phyloP scores from a whole-genome alignment of 257 asterid species.

The Avicennia marina region DNA sequence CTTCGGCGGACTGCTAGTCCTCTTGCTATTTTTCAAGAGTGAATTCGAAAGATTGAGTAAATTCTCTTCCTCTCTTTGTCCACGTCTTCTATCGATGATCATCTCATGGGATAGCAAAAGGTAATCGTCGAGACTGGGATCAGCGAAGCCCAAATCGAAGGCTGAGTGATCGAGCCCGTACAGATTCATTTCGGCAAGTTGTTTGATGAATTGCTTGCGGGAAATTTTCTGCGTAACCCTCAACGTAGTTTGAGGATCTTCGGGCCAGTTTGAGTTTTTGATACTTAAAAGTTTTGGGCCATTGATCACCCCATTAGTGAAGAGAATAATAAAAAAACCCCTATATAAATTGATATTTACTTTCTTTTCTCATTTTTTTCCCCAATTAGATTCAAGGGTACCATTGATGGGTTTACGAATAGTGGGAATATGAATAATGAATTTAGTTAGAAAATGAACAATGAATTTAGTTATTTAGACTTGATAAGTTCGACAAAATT shows the following conservation, averaged over 20 bases:
- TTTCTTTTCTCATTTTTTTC: background rate
- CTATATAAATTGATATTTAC: background rate
- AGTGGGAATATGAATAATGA: too few relatives aligned
- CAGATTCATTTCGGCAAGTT: slow-evolving; percentile 34
- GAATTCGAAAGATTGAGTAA: slow-evolving; percentile 29
- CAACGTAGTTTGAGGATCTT: too few relatives aligned
- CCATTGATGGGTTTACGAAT: too few relatives aligned
- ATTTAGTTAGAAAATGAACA: too few relatives aligned
- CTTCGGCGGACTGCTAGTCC: slow-evolving; percentile 36
- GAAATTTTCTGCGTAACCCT: slow-evolving; percentile 8
- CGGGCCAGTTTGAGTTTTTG: too few relatives aligned
- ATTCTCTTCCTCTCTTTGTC: slow-evolving; percentile 22
- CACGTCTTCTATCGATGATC: slow-evolving; percentile 16
- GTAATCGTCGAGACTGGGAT: slow-evolving; percentile 43
- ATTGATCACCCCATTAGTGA: background rate
- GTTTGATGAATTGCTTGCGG: slow-evolving; percentile 13
- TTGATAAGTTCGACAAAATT: too few relatives aligned
- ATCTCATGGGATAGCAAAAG: slow-evolving; percentile 27
- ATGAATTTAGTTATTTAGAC: too few relatives aligned
- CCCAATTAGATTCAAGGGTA: too few relatives aligned
- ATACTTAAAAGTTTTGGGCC: too few relatives aligned
- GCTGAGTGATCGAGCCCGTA: slow-evolving; percentile 43
- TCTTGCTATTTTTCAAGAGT: slow-evolving; percentile 16
- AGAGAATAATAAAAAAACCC: background rate
- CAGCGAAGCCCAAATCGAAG: slow-evolving; percentile 43